Base-by-base conservation (phyloP, 164 flowering plant species). In the Aristolochia californica region DNA sequence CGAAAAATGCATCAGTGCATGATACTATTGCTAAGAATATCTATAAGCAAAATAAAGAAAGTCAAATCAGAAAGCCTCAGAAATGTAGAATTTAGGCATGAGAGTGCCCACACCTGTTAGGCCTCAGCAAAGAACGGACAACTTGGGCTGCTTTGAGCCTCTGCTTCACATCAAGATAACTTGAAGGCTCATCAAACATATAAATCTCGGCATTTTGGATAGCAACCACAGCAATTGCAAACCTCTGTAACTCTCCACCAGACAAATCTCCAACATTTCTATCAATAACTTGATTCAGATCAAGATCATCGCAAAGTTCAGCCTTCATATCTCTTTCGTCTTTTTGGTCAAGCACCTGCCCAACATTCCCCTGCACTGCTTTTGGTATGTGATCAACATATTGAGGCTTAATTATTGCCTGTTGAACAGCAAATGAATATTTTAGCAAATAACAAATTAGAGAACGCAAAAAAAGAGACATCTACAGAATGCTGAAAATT, bases 71-170 rank as follows among this genome's bases (percentile, higher is more conserved):
- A 47, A 47, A 20, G 50, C 22, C 22, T 17, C 5, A 47, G 22
- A 47, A 47, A 14, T 17, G 18, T 20, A 1, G 22, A 47, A 16
- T 11, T 17, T 1, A 27, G 28, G 13, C 2, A 30, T n/a, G 43
- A 5, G 40, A 34, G 7, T 34, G 40, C 40, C 40, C 10, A 60
- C 23, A 85, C 99, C 99, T 94, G 58, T 78, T 84, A 13, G 95
- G 84, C 62, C 89, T 79, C 56, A 90, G 93, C 81, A 94, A 75
- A 51, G 97, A 90, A 61, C 96, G 77, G 55, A 94, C 38, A 58
- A 94, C 99, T 82, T 86, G 86, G 18, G 97, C 97, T 64, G 99
- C 99, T 77, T 94, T 94, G 18, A 90, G 96, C 80, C 99, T 78
- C 71, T 94, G 99, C 65, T 80, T 94, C 52, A 94, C 99, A 81